phyloP scores from a whole-genome alignment of 2,329 filamentous ascomycete genomes.

The Phaeosphaeria sp. region DNA sequence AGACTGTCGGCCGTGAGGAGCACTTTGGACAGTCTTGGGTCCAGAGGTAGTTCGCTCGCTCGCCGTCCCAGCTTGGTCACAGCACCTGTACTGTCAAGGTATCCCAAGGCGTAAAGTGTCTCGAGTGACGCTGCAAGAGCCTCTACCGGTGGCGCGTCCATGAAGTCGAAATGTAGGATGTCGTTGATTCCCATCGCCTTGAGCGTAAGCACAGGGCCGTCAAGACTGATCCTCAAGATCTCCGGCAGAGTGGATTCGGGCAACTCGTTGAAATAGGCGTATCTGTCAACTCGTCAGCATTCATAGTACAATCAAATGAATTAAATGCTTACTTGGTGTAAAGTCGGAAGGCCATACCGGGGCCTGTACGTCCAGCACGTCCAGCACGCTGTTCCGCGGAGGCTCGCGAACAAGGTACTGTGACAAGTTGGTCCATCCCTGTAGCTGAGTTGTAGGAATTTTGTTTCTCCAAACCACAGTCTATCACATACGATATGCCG shows the following conservation, averaged over 20 bases:
- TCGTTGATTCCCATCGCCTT: conserved; percentile 93
- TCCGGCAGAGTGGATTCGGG: conserved; percentile 91
- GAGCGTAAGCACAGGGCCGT: conserved; percentile 80
- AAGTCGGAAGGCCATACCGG: conserved; percentile 90
- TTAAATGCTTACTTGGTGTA: no score
- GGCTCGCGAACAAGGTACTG: conserved; percentile 88
- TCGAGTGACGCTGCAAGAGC: conserved; percentile 88
- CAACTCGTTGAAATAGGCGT: conserved; percentile 92
- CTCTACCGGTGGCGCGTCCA: conserved; percentile 90
- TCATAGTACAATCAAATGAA: no score
- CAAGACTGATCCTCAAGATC: conserved; percentile 89
- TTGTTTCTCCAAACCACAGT: conserved; percentile 94
- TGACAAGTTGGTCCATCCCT: conserved; percentile 89
- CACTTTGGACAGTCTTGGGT: conserved; percentile 88
- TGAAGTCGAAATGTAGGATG: conserved; percentile 91
- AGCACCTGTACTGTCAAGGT: conserved; percentile 85
- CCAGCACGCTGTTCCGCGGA: conserved; percentile 93
- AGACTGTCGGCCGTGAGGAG: conserved; percentile 88
- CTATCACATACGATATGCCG: conserved; percentile 94
- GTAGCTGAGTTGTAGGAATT: conserved; percentile 91
- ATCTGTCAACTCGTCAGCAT: no score
- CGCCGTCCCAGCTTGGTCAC: conserved; percentile 90
- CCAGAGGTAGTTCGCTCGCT: conserved; percentile 94
- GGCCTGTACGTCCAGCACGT: conserved; percentile 87
- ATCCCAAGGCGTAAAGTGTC: conserved; percentile 88